A percentile compares a stretch with the other conserved stretches of the same genome.
Evolutionary conservation across 2,329 filamentous ascomycete genomes (phyloP).

Genomic region (Hirsutella thompsonii): DNA sequence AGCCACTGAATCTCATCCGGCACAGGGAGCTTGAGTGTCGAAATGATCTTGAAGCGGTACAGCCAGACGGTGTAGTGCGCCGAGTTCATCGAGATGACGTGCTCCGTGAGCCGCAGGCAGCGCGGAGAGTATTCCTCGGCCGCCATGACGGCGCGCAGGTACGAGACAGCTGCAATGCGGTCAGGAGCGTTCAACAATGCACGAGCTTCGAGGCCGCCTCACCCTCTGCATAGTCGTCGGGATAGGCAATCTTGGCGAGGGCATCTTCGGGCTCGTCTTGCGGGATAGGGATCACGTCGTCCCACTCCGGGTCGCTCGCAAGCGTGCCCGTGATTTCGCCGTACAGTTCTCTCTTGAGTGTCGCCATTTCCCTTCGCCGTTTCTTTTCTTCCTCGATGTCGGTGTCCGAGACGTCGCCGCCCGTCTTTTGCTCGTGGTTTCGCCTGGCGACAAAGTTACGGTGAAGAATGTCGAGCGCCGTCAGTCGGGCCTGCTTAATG

Average conservation of each 20-base stretch:
- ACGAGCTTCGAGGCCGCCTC: constrained; percentile 9
- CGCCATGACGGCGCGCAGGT: constrained; percentile 89
- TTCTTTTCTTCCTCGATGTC: constrained; percentile 32
- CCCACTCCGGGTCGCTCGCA: constrained; percentile 62
- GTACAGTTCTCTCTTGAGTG: constrained; percentile 37
- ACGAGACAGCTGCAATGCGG: constrained; percentile 56
- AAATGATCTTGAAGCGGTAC: constrained; percentile 73
- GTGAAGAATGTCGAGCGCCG: constrained; percentile 29
- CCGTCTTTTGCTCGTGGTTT: constrained; percentile 14
- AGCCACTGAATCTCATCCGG: constrained; percentile 72
- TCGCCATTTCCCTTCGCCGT: constrained; percentile 37
- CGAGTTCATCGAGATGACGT: constrained; percentile 86
- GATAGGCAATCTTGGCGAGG: constrained; percentile 86
- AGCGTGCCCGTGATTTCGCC: constrained; percentile 31
- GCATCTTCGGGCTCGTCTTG: constrained; percentile 74
- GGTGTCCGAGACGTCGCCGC: constrained; percentile 17
- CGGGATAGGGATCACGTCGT: constrained; percentile 70
- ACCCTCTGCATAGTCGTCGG: constrained; percentile 76
- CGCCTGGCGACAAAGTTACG: constrained; percentile 28
- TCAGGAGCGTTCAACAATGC: background rate
- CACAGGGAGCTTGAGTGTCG: constrained; percentile 51
- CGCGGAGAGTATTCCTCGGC: constrained; percentile 70
- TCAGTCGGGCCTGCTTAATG: constrained; percentile 27
- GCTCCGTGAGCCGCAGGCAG: constrained; percentile 68
- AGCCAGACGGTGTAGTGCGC: constrained; percentile 99